These are phyloP conservation scores for Diaporthe vexans DNA, from an alignment of 2,329 filamentous ascomycete species.

Conservation along the genomic window DNA sequence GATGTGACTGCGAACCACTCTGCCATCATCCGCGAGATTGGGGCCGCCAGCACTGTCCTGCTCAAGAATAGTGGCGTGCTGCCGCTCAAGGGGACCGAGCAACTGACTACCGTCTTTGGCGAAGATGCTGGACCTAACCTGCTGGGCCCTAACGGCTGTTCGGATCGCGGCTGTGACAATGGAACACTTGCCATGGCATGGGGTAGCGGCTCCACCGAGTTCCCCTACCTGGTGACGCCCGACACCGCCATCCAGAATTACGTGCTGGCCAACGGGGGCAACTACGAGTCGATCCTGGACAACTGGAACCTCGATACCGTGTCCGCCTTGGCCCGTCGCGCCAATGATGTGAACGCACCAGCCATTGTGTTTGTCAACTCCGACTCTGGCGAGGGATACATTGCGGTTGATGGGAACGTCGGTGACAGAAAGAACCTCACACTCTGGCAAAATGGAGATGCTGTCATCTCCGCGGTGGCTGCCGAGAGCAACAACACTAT, in stretches of 20 bases:
- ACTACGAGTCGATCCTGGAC: no score
- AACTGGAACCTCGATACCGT: no score
- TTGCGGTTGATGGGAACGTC: no score
- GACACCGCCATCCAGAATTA: constrained; percentile 64
- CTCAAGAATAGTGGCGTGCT: constrained; percentile 72
- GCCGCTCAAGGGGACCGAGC: constrained; percentile 59
- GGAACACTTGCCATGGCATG: constrained; percentile 88
- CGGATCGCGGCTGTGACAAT: constrained; percentile 84
- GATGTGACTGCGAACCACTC: constrained; percentile 68
- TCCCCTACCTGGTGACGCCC: constrained; percentile 84
- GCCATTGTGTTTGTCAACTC: no score
- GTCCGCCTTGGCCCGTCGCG: no score
- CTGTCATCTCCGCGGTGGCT: no score
- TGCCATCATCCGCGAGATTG: constrained; percentile 64
- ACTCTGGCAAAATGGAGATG: no score
- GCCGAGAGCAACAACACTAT: no score
- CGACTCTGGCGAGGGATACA: no score
- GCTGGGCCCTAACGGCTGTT: constrained; percentile 81
- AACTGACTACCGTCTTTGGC: constrained; percentile 76
- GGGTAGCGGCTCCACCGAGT: constrained; percentile 88
- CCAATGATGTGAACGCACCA: no score
- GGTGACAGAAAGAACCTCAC: no score
- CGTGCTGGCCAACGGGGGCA: no score
- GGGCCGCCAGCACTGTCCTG: constrained; percentile 69
- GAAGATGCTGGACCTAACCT: constrained; percentile 75